Base-by-base conservation (phyloP, 495 filamentous ascomycete species). In the Poronia punctata region DNA sequence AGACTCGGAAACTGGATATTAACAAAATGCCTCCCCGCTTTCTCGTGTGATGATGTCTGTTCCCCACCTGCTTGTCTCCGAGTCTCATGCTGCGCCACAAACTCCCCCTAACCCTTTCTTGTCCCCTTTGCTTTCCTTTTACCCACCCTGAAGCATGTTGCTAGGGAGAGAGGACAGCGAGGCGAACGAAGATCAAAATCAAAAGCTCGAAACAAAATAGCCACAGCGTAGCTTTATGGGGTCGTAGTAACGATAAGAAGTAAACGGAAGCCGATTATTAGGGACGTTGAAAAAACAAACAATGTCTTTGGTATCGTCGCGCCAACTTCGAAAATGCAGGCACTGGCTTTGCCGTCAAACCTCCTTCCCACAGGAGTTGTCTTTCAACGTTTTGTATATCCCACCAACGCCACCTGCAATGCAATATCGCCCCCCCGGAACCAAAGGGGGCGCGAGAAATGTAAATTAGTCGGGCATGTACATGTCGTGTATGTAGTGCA, bases 291-390 rank as follows among this genome's bases (percentile, higher is more conserved):
- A 46, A 26, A 51, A 44, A 46, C 45, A 51, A 40, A 40, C 39
- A 43, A 47, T 58, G 48, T 49, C 42, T 57, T 52, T 62, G 39
- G 61, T 59, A 53, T 64, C 57, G 38, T 56, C 47, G 48, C 52
- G 57, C 40, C 50, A 53, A 40, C 56, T 56, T 41, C 42, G 47
- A 47, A 52, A 45, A 51, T 49, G 35, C 35, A 29, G 35, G 47
- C 50, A 54, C 50, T 54, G 32, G 50, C 40, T 48, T 48, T 46
- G 47, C 45, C 45, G 29, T 43, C 35, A 40, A 53, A 21, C 32
- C 37, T 50, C 50, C 44, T 48, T 34, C 24, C 35, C 38, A 38
- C 38, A 26, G 43, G 48, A 48, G 42, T n/a, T n/a, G 23, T 51
- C 52, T 51, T 48, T 53, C 45, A 26, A 41, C 25, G 40, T 54